Evolutionary conservation across 2,329 filamentous ascomycete species (phyloP), one percentile per base, ranked within the genome.

Genomic region (Colletotrichum eleusines): DNA sequence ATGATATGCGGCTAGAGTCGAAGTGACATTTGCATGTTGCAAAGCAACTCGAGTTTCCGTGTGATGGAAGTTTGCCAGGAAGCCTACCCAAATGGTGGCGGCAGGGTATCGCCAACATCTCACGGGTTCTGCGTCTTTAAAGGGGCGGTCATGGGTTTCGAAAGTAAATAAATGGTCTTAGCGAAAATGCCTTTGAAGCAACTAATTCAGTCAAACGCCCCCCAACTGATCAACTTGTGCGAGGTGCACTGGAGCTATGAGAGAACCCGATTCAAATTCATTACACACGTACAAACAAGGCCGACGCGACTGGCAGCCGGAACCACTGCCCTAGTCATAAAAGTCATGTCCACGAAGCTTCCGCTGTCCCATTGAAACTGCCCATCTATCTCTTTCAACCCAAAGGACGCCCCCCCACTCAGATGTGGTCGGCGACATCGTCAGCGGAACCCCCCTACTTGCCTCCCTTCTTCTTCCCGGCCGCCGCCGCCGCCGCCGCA

Each of bases 381-480:
- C 23, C 9, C 20, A 23, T 14, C 16, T 16, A 31, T 18, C 14
- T 7, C 35, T 12, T 1, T 5, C 16, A 61, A 5, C 9, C 20
- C 9, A 6, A 40, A 9, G 23, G 20, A 35, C 9, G 38, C 61
- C 11, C 9, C 42, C 61, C 14, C 26, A 40, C 7, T 46, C 38
- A 63, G 51, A 55, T 40, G 20, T 42, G 14, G 8, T 59, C 35
- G 28, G 58, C 38, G 18, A 57, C 6, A 20, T 57, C 44, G 9
- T 50, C 55, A 26, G 58, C n/a, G n/a, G n/a, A n/a, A n/a, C n/a
- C 51, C 53, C 68, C 57, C 40, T 59, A n/a, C 46, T 18, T 42
- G 23, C 33, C 33, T 5, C 5, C 42, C 67, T 70, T 68, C 58
- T 57, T 57, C 12, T 33, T 33, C 4, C 31, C 31, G 31, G 31